Evolutionary conservation across 2,329 filamentous ascomycete species (phyloP).

Genomic region (Exophiala lecanii-corni): DNA sequence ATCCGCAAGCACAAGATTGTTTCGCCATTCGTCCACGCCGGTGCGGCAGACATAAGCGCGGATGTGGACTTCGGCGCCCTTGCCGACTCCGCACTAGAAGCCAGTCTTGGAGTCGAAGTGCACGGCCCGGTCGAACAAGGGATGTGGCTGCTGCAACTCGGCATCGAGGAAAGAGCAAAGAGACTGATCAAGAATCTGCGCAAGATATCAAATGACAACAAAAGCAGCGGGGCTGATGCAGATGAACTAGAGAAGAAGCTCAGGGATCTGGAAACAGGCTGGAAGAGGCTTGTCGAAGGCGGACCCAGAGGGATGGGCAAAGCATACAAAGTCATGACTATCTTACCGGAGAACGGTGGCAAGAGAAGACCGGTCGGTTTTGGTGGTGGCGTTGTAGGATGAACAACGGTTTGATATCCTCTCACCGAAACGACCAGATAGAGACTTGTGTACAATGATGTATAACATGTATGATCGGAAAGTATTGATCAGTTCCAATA

Average conservation of each 20-base stretch:
- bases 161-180: slow-evolving; percentile 71
- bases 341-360: slow-evolving; percentile 75
- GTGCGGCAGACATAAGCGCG: slow-evolving; percentile 80
- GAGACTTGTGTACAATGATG: too few relatives aligned
- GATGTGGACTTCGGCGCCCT: slow-evolving; percentile 91
- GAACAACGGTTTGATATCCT: too few relatives aligned
- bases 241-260: slow-evolving; percentile 52
- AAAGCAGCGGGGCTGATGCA: slow-evolving; percentile 41
- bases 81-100: slow-evolving; percentile 72
- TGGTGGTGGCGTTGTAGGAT: slow-evolving; percentile 57
- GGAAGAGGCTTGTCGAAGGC: slow-evolving; percentile 77
- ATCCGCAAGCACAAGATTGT: slow-evolving; percentile 74
- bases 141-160: slow-evolving; percentile 73
- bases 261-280: slow-evolving; percentile 65
- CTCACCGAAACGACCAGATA: too few relatives aligned
- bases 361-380: slow-evolving; percentile 81
- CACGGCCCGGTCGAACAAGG: slow-evolving; percentile 88
- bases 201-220: slow-evolving; percentile 38
- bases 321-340: slow-evolving; percentile 88
- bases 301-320: slow-evolving; percentile 86
- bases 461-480: too few relatives aligned
- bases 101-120: slow-evolving; percentile 77
- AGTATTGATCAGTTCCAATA: too few relatives aligned
- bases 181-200: slow-evolving; percentile 53
- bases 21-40: slow-evolving; percentile 73